These are phyloP conservation scores for Xerocomus brunneocitrinus DNA, from an alignment of 768 basidiomycete genomes.

Conservation along the genomic window DNA sequence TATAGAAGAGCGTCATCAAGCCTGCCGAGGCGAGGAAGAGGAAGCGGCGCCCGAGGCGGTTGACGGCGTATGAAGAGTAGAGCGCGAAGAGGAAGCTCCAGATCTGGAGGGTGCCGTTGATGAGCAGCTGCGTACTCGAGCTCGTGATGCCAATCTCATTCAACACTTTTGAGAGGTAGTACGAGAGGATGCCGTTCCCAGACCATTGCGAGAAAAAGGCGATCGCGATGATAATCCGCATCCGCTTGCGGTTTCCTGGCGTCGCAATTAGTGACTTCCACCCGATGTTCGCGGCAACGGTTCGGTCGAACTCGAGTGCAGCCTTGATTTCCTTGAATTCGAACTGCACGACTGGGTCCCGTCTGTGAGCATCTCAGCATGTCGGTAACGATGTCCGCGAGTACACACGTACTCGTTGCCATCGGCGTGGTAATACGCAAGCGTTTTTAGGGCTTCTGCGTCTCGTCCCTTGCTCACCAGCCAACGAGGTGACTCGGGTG, in stretches of 20 bases:
- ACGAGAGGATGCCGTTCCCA: slow-evolving; percentile 67
- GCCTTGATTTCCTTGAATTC: slow-evolving; percentile 81
- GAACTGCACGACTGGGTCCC: slow-evolving; percentile 65
- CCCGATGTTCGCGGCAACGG: slow-evolving; percentile 52
- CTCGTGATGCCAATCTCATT: slow-evolving; percentile 57
- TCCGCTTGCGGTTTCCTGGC: slow-evolving; percentile 62
- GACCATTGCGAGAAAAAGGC: slow-evolving; percentile 76
- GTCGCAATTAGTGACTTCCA: slow-evolving; percentile 67
- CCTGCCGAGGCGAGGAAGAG: slow-evolving; percentile 56
- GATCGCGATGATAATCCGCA: slow-evolving; percentile 63
- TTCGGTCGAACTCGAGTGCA: slow-evolving; percentile 66
- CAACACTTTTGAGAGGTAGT: slow-evolving; percentile 68
- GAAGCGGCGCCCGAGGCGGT: slow-evolving; percentile 60
- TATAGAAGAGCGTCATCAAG: slow-evolving; percentile 65
- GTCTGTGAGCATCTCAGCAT: slow-evolving; percentile 24
- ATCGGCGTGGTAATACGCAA: slow-evolving; percentile 83
- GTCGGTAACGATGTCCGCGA: neutral
- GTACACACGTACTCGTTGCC: slow-evolving; percentile 48
- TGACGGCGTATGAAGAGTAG: slow-evolving; percentile 34
- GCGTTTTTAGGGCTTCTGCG: slow-evolving; percentile 56
- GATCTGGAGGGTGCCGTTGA: slow-evolving; percentile 62
- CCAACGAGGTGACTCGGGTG: slow-evolving; percentile 83
- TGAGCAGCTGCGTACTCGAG: slow-evolving; percentile 50
- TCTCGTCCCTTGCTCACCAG: slow-evolving; percentile 71
- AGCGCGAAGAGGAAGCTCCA: slow-evolving; percentile 18